phyloP scores from a whole-genome alignment of 495 filamentous ascomycete species.

The Tuber indicum region DNA sequence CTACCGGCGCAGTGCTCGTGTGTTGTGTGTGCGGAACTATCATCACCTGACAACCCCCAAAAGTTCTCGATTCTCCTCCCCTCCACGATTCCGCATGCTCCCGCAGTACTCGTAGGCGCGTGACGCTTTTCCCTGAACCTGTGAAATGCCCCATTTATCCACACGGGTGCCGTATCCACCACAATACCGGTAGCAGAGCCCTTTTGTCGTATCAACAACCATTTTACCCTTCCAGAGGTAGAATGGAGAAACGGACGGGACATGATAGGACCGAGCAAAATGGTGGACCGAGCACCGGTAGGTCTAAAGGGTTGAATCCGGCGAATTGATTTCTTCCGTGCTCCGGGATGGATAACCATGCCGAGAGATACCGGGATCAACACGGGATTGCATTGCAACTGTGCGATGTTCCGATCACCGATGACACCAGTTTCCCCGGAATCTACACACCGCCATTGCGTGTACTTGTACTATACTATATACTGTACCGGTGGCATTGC shows the following conservation, averaged over 20 bases:
- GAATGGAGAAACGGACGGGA: not conserved
- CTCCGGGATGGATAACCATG: not conserved
- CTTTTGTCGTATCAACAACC: not conserved
- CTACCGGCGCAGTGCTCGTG: not conserved
- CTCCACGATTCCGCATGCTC: not conserved
- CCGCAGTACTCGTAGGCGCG: not conserved
- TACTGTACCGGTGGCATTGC: no score
- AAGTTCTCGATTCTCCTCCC: not conserved
- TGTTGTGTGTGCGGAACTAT: not conserved
- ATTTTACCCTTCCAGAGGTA: not conserved
- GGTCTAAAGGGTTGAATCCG: not conserved
- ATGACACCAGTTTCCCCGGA: not conserved
- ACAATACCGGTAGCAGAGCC: not conserved
- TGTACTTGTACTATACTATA: no score
- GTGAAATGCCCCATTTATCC: not conserved
- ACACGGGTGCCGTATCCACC: not conserved
- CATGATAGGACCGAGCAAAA: not conserved
- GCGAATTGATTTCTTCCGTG: not conserved
- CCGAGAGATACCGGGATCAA: not conserved
- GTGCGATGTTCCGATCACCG: not conserved
- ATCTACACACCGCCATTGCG: not conserved
- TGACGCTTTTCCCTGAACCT: not conserved
- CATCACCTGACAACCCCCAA: not conserved
- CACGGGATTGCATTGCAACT: not conserved
- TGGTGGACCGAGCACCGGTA: not conserved